phyloP scores from a whole-genome alignment of 306 rosid species.

The Lathyrus tuberosus region DNA sequence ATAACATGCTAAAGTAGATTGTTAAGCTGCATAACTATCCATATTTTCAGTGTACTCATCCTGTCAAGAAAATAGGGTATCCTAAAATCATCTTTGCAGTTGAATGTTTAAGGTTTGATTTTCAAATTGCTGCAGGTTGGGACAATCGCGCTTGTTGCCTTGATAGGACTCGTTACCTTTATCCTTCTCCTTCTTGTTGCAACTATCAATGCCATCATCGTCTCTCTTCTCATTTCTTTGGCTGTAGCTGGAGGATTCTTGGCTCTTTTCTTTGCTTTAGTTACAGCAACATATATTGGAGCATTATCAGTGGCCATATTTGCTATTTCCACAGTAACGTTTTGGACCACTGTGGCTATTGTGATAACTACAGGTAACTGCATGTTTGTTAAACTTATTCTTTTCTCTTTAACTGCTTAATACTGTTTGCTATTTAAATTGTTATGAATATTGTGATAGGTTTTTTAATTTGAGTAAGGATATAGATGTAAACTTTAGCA shows the following conservation, averaged over 20 bases:
- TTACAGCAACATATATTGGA: slow-evolving; percentile 71
- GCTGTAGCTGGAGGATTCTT: slow-evolving; percentile 89
- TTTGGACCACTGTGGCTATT: slow-evolving; percentile 60
- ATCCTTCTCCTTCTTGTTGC: slow-evolving; percentile 73
- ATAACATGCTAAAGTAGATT: not conserved
- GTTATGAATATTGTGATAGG: not conserved
- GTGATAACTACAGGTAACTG: slow-evolving; percentile 42
- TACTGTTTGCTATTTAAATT: slow-evolving; percentile 28
- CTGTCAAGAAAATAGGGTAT: slow-evolving; percentile 17
- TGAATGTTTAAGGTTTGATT: slow-evolving; percentile 13
- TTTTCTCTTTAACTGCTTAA: slow-evolving; percentile 9
- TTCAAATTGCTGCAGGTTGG: slow-evolving; percentile 71
- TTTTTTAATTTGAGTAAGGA: slow-evolving; percentile 1
- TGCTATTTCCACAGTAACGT: slow-evolving; percentile 56
- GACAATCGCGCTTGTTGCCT: slow-evolving; percentile 58
- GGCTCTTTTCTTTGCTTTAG: slow-evolving; percentile 73
- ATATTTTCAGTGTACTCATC: slow-evolving; percentile 13
- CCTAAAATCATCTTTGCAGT: not conserved
- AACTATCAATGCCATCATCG: slow-evolving; percentile 66
- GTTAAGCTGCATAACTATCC: not conserved
- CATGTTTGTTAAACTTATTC: slow-evolving; percentile 8
- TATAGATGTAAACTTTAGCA: not conserved
- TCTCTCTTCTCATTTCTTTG: slow-evolving; percentile 72
- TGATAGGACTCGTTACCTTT: slow-evolving; percentile 76
- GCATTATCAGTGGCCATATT: slow-evolving; percentile 67